Conservation (phyloP, 768 basidiomycete genomes). For the Russula sp. region DNA sequence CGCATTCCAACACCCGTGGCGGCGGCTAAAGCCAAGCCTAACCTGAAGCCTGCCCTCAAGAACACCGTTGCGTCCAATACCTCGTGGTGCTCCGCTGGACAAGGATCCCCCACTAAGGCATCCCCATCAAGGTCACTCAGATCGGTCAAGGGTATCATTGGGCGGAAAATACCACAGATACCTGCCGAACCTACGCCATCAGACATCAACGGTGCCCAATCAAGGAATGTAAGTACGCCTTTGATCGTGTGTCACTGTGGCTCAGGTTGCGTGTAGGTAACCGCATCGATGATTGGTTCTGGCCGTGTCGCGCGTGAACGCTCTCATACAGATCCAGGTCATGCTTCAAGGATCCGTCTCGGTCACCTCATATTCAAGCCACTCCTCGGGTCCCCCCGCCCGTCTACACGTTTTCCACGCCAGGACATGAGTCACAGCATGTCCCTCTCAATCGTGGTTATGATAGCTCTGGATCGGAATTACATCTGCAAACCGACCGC, state of each 20-base stretch:
- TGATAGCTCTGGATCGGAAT: slow-evolving; percentile 26
- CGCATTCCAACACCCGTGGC: slow-evolving; percentile 25
- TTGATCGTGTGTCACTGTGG: neutral
- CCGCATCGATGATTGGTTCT: neutral
- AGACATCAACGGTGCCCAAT: neutral
- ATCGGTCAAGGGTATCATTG: slow-evolving; percentile 25
- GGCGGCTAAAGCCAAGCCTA: slow-evolving; percentile 16
- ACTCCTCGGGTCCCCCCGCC: slow-evolving; percentile 25
- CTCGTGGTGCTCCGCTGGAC: neutral
- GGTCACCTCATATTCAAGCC: slow-evolving; percentile 9
- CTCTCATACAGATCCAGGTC: slow-evolving; percentile 30
- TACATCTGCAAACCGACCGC: slow-evolving; percentile 21
- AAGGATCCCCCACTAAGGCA: slow-evolving; percentile 23
- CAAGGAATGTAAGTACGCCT: slow-evolving; percentile 12
- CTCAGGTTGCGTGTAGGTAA: slow-evolving; percentile 10
- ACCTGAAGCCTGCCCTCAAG: slow-evolving; percentile 29
- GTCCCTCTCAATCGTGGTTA: slow-evolving; percentile 17
- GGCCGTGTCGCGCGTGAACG: slow-evolving; percentile 22
- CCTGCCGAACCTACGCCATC: slow-evolving; percentile 1
- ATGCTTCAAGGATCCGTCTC: slow-evolving; percentile 26
- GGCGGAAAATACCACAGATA: slow-evolving; percentile 25
- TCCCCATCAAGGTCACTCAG: slow-evolving; percentile 29
- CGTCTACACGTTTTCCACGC: slow-evolving; percentile 14
- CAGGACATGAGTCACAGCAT: neutral
- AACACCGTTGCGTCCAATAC: slow-evolving; percentile 9